Evolutionary conservation across 768 basidiomycete species (phyloP).

Genomic region (Leccinum imitatum): DNA sequence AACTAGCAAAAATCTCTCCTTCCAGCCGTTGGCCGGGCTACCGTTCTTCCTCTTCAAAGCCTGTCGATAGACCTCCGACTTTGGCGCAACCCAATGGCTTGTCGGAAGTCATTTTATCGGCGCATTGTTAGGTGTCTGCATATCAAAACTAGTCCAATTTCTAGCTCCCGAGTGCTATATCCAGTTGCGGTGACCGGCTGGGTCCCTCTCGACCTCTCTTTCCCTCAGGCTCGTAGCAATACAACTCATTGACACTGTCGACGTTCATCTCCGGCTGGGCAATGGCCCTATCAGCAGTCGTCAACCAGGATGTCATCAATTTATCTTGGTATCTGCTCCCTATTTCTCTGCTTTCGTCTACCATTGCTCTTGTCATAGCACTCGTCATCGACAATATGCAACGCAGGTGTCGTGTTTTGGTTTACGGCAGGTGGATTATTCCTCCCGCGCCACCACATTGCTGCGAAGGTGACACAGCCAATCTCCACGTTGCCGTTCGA

Average conservation of each 20-base stretch:
- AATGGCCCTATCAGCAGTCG: conserved; percentile 50
- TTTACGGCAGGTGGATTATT: conserved; percentile 19
- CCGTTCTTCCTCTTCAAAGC: conserved; percentile 9
- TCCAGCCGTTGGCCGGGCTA: conserved; percentile 15
- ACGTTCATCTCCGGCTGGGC: conserved; percentile 54
- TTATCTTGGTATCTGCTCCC: conserved; percentile 56
- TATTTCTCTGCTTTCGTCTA: conserved; percentile 48
- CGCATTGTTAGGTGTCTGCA: conserved; percentile 46
- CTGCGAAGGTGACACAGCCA: background rate
- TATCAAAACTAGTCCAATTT: conserved; percentile 51
- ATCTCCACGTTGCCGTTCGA: background rate
- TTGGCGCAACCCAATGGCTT: conserved; percentile 51
- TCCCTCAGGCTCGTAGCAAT: conserved; percentile 40
- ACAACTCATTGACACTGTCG: conserved; percentile 47
- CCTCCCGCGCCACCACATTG: background rate
- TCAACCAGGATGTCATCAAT: conserved; percentile 41
- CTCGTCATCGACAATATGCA: conserved; percentile 53
- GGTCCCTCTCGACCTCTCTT: conserved; percentile 39
- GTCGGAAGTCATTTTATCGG: conserved; percentile 43
- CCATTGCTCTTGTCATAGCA: conserved; percentile 44
- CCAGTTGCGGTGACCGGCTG: conserved; percentile 44
- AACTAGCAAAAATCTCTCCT: conserved; percentile 1
- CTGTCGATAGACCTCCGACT: conserved; percentile 42
- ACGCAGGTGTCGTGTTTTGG: conserved; percentile 48
- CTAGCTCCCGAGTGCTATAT: conserved; percentile 44